Evolutionary conservation across 2,329 filamentous ascomycete genomes (phyloP), one percentile per base, ranked within the genome.

Genomic region (Graphium sp.): DNA sequence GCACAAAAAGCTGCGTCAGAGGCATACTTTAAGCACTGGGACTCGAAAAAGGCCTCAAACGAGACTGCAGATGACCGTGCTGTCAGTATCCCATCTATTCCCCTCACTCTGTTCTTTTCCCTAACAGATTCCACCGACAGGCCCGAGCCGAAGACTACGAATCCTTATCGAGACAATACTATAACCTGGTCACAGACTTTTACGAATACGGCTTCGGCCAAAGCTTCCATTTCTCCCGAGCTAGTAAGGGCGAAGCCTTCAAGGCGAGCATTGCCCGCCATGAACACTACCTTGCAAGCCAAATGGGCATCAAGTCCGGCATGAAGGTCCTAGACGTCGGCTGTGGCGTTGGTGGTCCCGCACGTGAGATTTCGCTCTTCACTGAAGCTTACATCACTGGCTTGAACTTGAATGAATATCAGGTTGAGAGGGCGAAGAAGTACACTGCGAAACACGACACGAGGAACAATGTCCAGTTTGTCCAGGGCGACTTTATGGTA

Each of bases 351-450:
- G 89, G 89, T 44, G 89, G 89, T 26, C 89, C 89, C 13, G 89
- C 87, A 6, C 73, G 85, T 36, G 85, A 95, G 61, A 95, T 98
- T 44, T 82, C 81, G 57, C 91, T 91, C 58, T 98, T 98, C 59
- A 78, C 82, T 8, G 87, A 81, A 35, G 77, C 71, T 42, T 83
- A 94, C 43, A 69, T 95, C 37, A 77, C 83, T 15, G 89, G 89
- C 24, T 59, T 95, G 50, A 98, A 95, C 73, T 95, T 94, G 73
- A 95, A 95, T 56, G 83, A 94, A 59, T 98, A 98, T 63, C 89
- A 95, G 60, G 93, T 95, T 40, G 72, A 94, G 50, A 81, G 89
- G 39, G 87, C 85, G n/a, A 84, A 74, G 10, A 62, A 66, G 31
- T 93, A 94, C 48, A 83, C 85, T 3, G 56, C 66, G 36, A 82